Evolutionary conservation across 2,329 filamentous ascomycete genomes (phyloP), one percentile per base, ranked within the genome.

Genomic region (Fusarium sp.): DNA sequence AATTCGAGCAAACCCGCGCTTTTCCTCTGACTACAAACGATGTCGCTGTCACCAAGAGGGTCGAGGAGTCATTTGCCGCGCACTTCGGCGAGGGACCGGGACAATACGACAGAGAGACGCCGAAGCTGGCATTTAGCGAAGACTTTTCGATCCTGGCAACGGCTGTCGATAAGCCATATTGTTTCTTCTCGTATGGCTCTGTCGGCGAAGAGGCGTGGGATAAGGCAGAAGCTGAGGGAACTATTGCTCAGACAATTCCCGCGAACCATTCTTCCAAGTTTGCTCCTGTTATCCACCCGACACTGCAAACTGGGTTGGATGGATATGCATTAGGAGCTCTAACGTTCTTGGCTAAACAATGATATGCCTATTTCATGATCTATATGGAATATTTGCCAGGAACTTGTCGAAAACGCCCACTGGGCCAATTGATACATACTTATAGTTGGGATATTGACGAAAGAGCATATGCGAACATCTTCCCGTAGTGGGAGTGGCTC

Each of bases 21-120:
- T 83, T 85, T 9, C 87, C 87, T 0, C 74, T 86, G 1, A 84
- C 85, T 0, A 79, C 85, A 63, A 89, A 89, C 62, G 86, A 89
- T 61, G 79, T 75, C 0, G 66, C 67, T 0, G 78, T 84, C 0
- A 85, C 84, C 0, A 71, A 69, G 5, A 74, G 71, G 12, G 75
- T 89, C 0, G 81, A 82, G 20, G 72, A 76, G 4, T 76, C 79
- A 0, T 89, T 88, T 66, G 63, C 69, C 0, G 65, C 75, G 3
- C 83, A 86, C 59, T 89, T 89, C 66, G 72, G 64, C 0, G 72
- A 73, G 2, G 68, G 73, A 0, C 4, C 11, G 2, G 40, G 20
- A 0, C 34, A 42, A 16, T 71, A 82, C 40, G 76, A 82, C 13
- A 66, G 78, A 0, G 75, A 84, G 14, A 79, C 80, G 18, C 75